Evolutionary conservation across 192 early-diverging fungal species (phyloP), one percentile per base, ranked within the genome.

Genomic region (Borealophlyctis nickersoniae): DNA sequence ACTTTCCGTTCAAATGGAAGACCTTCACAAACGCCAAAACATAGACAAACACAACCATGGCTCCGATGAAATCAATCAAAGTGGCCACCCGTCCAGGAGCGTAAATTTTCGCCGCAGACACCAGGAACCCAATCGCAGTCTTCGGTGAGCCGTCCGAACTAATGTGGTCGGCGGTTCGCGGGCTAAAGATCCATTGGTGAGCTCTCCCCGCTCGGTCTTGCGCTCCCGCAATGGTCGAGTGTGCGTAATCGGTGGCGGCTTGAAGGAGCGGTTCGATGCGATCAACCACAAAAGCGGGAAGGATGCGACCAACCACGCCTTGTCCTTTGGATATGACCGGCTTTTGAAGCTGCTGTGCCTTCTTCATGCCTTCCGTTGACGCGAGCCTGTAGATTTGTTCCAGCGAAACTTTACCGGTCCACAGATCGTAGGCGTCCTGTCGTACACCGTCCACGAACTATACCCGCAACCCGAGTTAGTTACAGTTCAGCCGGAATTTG

Each of bases 351-450:
- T 63, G 59, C 23, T 60, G 54, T 11, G 73, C 77, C 5, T 51
- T 67, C 31, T 59, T 66, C 2, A 60, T 50, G 23, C 72, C 77
- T 49, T 77, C 70, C 7, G 66, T 73, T 29, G 56, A 66, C 4
- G 62, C 64, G 1, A 76, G 53, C 24, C 72, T 36, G 14, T 58
- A 16, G 35, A 78, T 57, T 62, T 76, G 61, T 14, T 34, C 30
- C 31, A 65, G 49, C 14, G 50, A 36, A 16, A 69, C 60, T 54
- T 77, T 76, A n/a, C 82, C 78, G 33, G 78, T 75, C 70, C 65
- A 77, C 1, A 81, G 33, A 53, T 84, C 82, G 50, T 75, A 84
- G 1, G 68, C 73, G 56, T 84, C 82, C 36, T 81, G 78, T 49
- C 69, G 62, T 27, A 64, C 57, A n/a, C 78, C 82, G 59, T 84